These are phyloP conservation scores for Puccinia polysora DNA, from an alignment of 1,284 basidiomycete species.

Conservation along the genomic window DNA sequence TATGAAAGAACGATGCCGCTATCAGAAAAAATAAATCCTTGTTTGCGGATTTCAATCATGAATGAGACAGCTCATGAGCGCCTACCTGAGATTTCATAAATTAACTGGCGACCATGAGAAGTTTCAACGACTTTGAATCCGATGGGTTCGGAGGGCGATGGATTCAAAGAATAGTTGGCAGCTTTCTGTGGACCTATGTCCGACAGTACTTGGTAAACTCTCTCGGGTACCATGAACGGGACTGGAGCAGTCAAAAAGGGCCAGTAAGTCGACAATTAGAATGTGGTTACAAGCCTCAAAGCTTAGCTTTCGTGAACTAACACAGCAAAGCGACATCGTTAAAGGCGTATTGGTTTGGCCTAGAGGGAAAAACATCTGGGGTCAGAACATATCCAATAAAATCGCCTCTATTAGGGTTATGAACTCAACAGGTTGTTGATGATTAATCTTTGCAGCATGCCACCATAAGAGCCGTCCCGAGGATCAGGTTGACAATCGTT, in stretches of 20 bases:
- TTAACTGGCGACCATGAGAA: neutral
- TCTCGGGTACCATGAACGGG: constrained; percentile 36
- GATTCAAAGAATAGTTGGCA: constrained; percentile 38
- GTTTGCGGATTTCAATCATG: too few species aligned
- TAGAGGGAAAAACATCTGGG: neutral
- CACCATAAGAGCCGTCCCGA: constrained; percentile 37
- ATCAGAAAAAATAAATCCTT: neutral
- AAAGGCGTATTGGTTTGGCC: constrained; percentile 33
- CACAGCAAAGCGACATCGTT: constrained; percentile 42
- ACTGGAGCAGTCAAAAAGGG: constrained; percentile 1
- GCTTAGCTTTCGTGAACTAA: neutral
- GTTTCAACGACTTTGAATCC: constrained; percentile 10
- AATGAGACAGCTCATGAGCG: neutral
- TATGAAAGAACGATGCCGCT: neutral
- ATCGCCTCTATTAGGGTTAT: neutral
- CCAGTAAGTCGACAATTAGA: too few species aligned
- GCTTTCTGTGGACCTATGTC: constrained; percentile 37
- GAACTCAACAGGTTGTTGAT: constrained; percentile 26
- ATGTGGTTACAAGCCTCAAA: neutral
- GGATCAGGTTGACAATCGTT: constrained; percentile 37
- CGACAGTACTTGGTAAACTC: constrained; percentile 11
- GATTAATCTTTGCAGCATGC: constrained; percentile 32
- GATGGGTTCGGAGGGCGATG: neutral
- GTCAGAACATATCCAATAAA: neutral
- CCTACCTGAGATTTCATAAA: constrained; percentile 28